Evolutionary conservation across 225 moss, liverwort and hornwort species (phyloP).

Genomic region (Asterella californica): DNA sequence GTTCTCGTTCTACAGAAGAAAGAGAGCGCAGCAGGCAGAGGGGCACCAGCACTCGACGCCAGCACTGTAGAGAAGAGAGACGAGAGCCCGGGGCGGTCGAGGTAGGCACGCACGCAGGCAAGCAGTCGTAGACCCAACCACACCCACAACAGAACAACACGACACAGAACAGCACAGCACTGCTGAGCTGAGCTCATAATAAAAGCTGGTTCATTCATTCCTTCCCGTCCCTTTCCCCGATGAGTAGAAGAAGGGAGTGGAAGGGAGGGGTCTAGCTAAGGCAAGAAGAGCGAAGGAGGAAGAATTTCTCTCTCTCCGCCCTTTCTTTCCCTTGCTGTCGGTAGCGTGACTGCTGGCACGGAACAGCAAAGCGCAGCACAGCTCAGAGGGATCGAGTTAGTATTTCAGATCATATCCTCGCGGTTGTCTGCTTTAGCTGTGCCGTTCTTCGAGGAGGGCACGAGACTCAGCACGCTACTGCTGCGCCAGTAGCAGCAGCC

Average conservation of each 20-base stretch:
- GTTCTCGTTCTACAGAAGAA: not conserved
- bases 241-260: not conserved
- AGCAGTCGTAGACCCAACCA: not conserved
- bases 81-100: not conserved
- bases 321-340: not conserved
- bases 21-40: not conserved
- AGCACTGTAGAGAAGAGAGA: not conserved
- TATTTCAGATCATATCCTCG: slow-evolving; percentile 3
- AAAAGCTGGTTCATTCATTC: slow-evolving; percentile 2
- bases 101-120: not conserved
- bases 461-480: not conserved
- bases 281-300: not conserved
- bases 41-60: not conserved
- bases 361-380: not conserved
- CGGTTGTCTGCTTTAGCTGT: not conserved
- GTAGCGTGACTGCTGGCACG: not conserved
- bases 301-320: not conserved
- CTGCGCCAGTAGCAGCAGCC: no score
- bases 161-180: not conserved
- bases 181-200: not conserved
- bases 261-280: not conserved
- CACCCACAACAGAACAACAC: not conserved
- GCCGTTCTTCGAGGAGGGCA: not conserved
- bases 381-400: not conserved
- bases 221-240: not conserved